phyloP scores from a whole-genome alignment of 176 grass and related monocot genomes.

The Puya raimondii region DNA sequence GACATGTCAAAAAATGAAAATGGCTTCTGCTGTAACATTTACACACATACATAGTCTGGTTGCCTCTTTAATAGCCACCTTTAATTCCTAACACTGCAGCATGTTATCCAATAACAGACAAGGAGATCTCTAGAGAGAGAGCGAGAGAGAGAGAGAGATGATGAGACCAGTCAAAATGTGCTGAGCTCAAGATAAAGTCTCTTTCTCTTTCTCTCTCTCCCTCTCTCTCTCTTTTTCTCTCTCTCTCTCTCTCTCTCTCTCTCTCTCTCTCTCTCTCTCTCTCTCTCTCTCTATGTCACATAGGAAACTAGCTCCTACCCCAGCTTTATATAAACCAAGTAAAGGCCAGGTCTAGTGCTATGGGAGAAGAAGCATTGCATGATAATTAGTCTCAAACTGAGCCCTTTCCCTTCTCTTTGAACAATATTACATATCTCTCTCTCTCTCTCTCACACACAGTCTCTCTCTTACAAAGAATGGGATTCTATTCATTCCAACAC shows the following conservation, averaged over 20 bases:
- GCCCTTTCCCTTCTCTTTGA: too few relatives aligned
- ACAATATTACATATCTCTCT: not conserved
- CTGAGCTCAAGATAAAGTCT: conserved; percentile 22
- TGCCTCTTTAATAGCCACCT: too few relatives aligned
- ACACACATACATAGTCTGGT: too few relatives aligned
- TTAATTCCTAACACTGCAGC: conserved; percentile 22
- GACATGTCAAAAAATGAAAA: too few relatives aligned
- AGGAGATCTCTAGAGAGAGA: not conserved
- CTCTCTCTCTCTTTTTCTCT: not conserved
- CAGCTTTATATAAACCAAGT: conserved; percentile 34
- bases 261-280: not conserved
- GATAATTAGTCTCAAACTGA: too few relatives aligned
- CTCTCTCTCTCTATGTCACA: too few relatives aligned
- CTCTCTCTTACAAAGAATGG: not conserved
- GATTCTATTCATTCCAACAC: conserved; percentile 22
- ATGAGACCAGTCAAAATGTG: too few relatives aligned
- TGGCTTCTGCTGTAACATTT: too few relatives aligned
- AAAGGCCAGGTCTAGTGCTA: too few relatives aligned
- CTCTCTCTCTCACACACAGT: not conserved
- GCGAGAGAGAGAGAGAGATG: too few relatives aligned
- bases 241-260: conserved; percentile 19
- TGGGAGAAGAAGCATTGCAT: too few relatives aligned
- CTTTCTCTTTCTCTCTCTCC: conserved; percentile 16
- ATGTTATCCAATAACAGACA: conserved; percentile 39
- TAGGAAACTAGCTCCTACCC: not conserved